A percentile compares a stretch with the other conserved stretches of the same genome.
Conservation (phyloP, 1,284 basidiomycete species). For the Apiotrichum sp. region DNA sequence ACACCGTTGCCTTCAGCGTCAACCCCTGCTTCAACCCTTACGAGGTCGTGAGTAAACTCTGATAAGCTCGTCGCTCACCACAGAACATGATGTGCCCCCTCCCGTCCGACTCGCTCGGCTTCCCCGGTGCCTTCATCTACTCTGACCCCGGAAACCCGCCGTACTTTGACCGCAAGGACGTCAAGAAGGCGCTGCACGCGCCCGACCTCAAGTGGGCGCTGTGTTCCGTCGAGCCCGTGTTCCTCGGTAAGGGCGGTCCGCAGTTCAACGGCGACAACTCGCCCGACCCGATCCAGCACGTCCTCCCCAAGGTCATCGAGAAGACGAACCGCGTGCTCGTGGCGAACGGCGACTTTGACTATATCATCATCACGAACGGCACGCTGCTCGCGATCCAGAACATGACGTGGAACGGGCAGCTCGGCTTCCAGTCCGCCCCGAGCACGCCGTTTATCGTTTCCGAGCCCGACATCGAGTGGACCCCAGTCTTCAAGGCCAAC, state of each 20-base stretch:
- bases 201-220: slow-evolving; percentile 59
- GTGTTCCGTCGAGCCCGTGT: slow-evolving; percentile 59
- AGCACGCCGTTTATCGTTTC: slow-evolving; percentile 9
- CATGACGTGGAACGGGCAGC: slow-evolving; percentile 33
- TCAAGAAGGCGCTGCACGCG: slow-evolving; percentile 67
- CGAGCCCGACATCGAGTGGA: not conserved
- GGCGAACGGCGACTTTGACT: slow-evolving; percentile 53
- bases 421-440: slow-evolving; percentile 22
- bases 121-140: slow-evolving; percentile 53
- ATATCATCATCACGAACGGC: slow-evolving; percentile 8
- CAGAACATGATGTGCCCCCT: slow-evolving; percentile 50
- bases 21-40: slow-evolving; percentile 73
- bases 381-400: slow-evolving; percentile 35
- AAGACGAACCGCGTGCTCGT: slow-evolving; percentile 64
- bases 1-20: slow-evolving; percentile 55
- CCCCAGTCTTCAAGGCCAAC: not conserved
- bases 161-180: slow-evolving; percentile 65
- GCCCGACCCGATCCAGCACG: slow-evolving; percentile 50
- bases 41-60: slow-evolving; percentile 52
- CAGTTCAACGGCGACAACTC: slow-evolving; percentile 52
- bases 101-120: slow-evolving; percentile 69
- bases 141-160: slow-evolving; percentile 13
- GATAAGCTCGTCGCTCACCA: not conserved
- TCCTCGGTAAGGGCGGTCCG: slow-evolving; percentile 45
- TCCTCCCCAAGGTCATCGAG: slow-evolving; percentile 47